Evolutionary conservation across 345 rosid genomes (phyloP), one percentile per base, ranked within the genome.

Genomic region (Mercurialis annua): DNA sequence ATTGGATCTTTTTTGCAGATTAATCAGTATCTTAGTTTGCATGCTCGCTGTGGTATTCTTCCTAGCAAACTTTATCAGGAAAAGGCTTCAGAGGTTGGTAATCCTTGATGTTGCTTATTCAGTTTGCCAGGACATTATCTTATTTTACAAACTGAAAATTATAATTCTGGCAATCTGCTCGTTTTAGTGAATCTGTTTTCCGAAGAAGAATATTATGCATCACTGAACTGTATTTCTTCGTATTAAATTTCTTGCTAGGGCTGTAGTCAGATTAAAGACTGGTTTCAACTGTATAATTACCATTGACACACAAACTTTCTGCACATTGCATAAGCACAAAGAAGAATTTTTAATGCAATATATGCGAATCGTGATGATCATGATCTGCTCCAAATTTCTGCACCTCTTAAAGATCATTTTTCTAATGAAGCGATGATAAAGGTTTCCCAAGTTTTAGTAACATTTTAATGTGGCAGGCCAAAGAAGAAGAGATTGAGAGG

Each of bases 401-500:
- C 26, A 65, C 52, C 69, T n/a, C 24, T 17, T 15, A 17, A 51
- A 33, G 47, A 21, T 31, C 30, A 20, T 34, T 50, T 36, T 12
- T 5, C 10, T 23, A 34, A 26, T 26, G 27, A 38, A 18, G n/a
- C 36, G 30, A 44, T 38, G 50, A 27, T 50, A 46, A 20, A 24
- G 53, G 54, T 33, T 31, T 44, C 53, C 12, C 15, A 26, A 46
- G 68, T 57, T 61, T 63, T 66, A 44, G 48, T 72, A 67, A 54
- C 72, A 54, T 81, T 48, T 71, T 67, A 69, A 40, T 70, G 77
- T 61, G 95, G 86, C 96, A 87, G 92, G 92, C 82, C 96, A 94
- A 87, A 42, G 99, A 91, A 83, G 97, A 94, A 67, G 97, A 89
- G 91, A 94, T 94, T 64, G 92, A 89, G 80, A 91, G 70, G 82